Percentiles rank a stretch among this genome's conserved stretches.
Evolutionary conservation across 1,284 basidiomycete genomes (phyloP).

Genomic region (Puccinia sorghi): DNA sequence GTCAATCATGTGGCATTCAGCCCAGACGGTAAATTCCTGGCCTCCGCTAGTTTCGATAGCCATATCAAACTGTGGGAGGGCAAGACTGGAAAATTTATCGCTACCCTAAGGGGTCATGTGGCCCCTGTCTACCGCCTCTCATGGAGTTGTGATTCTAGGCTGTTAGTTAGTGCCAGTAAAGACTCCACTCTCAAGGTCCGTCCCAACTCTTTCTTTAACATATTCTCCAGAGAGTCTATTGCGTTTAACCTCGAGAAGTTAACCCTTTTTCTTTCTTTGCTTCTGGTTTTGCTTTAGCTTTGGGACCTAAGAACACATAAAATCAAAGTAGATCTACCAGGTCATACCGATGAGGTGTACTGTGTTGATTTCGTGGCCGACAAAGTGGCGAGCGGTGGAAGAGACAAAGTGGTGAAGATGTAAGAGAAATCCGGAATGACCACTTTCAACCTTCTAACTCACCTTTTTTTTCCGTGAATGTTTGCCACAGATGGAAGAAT

Average conservation of each 20-base stretch:
- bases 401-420: constrained; percentile 66
- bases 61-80: constrained; percentile 93
- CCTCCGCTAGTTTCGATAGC: constrained; percentile 88
- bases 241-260: background rate
- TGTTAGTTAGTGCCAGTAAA: constrained; percentile 90
- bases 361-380: constrained; percentile 98
- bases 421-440: constrained; percentile 54
- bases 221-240: background rate
- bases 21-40: constrained; percentile 87
- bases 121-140: constrained; percentile 89
- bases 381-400: constrained; percentile 91
- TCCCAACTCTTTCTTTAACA: background rate
- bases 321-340: constrained; percentile 86
- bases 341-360: constrained; percentile 97
- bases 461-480: background rate
- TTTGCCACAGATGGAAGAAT: constrained; percentile 17
- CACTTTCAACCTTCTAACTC: too few relatives aligned
- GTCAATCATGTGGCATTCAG: constrained; percentile 94
- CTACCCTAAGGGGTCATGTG: constrained; percentile 87
- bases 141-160: constrained; percentile 90
- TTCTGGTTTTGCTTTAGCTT: constrained; percentile 63
- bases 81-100: constrained; percentile 85
- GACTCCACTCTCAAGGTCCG: constrained; percentile 90
- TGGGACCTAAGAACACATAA: constrained; percentile 95
- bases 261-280: background rate